Conservation (phyloP, 169 alveolate species). For the Plasmodium gaboni region DNA sequence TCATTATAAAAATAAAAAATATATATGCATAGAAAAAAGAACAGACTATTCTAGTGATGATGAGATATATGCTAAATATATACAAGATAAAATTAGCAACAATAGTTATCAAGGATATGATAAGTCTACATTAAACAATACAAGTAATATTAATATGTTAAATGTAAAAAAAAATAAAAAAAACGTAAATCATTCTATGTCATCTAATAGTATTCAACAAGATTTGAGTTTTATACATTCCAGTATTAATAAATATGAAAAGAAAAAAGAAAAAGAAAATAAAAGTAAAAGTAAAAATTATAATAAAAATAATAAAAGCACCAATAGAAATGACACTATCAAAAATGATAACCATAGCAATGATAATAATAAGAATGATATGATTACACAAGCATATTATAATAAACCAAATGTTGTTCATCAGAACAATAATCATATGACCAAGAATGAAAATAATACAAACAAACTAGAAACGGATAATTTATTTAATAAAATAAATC, state of each 20-base stretch:
- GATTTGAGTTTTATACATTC: constrained; percentile 66
- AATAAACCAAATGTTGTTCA: too few species aligned
- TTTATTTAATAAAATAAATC: neutral
- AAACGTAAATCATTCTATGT: neutral
- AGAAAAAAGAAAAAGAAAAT: constrained; percentile 7
- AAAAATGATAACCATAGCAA: neutral
- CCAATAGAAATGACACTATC: neutral
- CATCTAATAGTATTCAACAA: constrained; percentile 26
- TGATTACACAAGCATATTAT: too few species aligned
- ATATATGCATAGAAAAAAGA: constrained; percentile 68
- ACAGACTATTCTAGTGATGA: constrained; percentile 51
- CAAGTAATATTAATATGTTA: too few species aligned
- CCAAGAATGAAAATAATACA: neutral
- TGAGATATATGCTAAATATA: too few species aligned
- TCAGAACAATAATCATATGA: neutral
- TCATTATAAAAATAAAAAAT: constrained; percentile 59
- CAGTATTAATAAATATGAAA: constrained; percentile 54
- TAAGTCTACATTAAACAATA: too few species aligned
- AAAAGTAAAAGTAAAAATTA: neutral
- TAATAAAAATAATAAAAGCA: too few species aligned
- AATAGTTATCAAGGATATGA: too few species aligned
- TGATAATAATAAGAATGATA: neutral
- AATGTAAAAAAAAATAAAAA: too few species aligned
- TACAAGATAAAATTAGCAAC: too few species aligned
- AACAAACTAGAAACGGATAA: neutral